A percentile compares a stretch with the other conserved stretches of the same genome.
Conservation (phyloP, 2,329 filamentous ascomycete genomes). For the Ciborinia camelliae region DNA sequence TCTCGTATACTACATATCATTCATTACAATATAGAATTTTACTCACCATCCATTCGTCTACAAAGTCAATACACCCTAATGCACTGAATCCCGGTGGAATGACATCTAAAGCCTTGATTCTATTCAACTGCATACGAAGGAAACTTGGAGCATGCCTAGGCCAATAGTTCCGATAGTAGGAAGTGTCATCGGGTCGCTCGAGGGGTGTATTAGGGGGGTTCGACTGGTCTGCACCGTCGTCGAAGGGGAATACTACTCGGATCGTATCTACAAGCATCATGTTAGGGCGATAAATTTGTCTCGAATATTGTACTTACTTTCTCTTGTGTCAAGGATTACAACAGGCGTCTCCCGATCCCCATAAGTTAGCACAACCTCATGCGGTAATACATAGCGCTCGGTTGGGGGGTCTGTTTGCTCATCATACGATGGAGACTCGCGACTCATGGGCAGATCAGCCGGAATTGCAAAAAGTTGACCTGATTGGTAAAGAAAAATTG, state of each 20-base stretch:
- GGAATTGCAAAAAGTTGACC: not conserved
- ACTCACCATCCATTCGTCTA: conserved; percentile 1
- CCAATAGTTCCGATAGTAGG: not conserved
- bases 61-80: not conserved
- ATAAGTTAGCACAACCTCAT: not conserved
- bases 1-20: not conserved
- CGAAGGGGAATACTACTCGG: not conserved
- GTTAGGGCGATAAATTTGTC: not conserved
- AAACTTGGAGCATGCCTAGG: conserved; percentile 5
- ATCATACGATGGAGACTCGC: not conserved
- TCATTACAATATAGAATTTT: not conserved
- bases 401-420: not conserved
- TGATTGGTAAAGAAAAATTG: not conserved
- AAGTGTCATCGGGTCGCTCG: not conserved
- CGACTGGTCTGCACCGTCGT: not conserved
- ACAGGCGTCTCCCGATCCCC: not conserved
- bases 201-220: not conserved
- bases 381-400: not conserved
- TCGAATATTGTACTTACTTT: not conserved
- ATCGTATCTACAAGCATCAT: not conserved
- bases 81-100: not conserved
- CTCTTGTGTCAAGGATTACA: not conserved
- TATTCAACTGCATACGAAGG: not conserved
- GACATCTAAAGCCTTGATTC: not conserved
- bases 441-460: not conserved